A percentile compares a stretch with the other conserved stretches of the same genome.
Conservation (phyloP, 257 asterid genomes). For the Voacanga thouarsii region DNA sequence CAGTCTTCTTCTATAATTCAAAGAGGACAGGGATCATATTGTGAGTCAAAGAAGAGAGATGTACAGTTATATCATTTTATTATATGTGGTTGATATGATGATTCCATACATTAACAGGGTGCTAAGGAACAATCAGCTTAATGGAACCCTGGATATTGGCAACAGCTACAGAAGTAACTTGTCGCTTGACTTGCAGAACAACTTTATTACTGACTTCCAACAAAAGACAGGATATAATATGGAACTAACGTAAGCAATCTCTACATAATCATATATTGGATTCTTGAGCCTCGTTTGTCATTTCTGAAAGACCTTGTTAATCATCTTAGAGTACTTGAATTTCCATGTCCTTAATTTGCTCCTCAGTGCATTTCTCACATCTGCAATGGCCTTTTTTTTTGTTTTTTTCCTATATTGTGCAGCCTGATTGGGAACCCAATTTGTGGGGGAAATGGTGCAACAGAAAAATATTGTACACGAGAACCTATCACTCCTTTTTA, state of each 20-base stretch:
- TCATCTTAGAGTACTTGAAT: background rate
- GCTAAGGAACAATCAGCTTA: constrained; percentile 59
- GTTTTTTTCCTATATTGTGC: constrained; percentile 13
- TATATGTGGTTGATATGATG: constrained; percentile 1
- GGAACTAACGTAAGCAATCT: constrained; percentile 40
- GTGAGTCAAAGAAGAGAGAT: background rate
- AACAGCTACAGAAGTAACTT: constrained; percentile 50
- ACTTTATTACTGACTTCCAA: constrained; percentile 44
- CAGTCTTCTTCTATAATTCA: background rate
- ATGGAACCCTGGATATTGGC: constrained; percentile 65
- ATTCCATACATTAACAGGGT: constrained; percentile 37
- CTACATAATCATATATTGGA: background rate
- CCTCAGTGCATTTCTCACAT: background rate
- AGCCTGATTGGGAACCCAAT: constrained; percentile 71
- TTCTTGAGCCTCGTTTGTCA: background rate
- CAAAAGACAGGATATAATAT: constrained; percentile 46
- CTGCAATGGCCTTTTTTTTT: background rate
- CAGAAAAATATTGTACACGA: constrained; percentile 40
- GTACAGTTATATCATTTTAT: background rate
- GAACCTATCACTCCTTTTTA: constrained; percentile 19
- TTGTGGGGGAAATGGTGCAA: constrained; percentile 48
- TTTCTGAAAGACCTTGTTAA: background rate
- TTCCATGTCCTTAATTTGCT: background rate
- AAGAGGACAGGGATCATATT: background rate
- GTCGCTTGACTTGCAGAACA: constrained; percentile 66